Percentiles rank a stretch among this genome's conserved stretches.
Conservation (phyloP, 2,329 filamentous ascomycete genomes). For the Fusarium buharicum region DNA sequence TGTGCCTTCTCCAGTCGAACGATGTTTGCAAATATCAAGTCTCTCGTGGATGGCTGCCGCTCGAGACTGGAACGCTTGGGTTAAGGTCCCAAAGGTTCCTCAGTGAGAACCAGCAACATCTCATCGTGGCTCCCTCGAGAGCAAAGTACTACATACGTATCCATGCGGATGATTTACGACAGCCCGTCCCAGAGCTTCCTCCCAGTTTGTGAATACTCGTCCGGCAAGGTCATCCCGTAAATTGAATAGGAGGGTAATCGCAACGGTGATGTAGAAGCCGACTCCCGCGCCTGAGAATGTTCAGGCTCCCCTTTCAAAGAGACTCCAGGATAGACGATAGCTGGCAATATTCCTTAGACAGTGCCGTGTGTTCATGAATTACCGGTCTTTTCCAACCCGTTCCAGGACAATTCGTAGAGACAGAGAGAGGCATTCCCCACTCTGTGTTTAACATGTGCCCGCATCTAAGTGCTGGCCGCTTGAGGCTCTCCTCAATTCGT, state of each 20-base stretch:
- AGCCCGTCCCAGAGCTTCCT: constrained; percentile 23
- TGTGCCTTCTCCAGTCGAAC: constrained; percentile 18
- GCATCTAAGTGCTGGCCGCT: too few species aligned
- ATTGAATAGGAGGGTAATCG: constrained; percentile 1
- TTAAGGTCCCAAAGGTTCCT: constrained; percentile 41
- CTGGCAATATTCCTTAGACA: neutral
- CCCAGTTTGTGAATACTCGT: constrained; percentile 16
- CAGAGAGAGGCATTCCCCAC: too few species aligned
- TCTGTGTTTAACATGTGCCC: too few species aligned
- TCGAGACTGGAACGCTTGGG: constrained; percentile 32
- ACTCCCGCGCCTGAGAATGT: neutral
- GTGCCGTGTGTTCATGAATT: constrained; percentile 12
- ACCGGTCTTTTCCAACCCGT: constrained; percentile 1
- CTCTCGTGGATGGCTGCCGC: constrained; percentile 24
- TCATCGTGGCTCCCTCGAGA: constrained; percentile 29
- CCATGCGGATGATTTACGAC: constrained; percentile 53
- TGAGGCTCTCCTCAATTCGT: neutral
- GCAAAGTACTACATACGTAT: constrained; percentile 51
- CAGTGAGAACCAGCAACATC: constrained; percentile 28
- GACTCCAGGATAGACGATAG: neutral
- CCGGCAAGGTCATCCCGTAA: constrained; percentile 1
- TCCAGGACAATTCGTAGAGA: neutral
- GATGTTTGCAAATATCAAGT: constrained; percentile 34
- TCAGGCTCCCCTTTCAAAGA: neutral
- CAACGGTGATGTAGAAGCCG: constrained; percentile 2